Evolutionary conservation across 177 flowering plant genomes (phyloP).

Genomic region (Vitis hybrid): DNA sequence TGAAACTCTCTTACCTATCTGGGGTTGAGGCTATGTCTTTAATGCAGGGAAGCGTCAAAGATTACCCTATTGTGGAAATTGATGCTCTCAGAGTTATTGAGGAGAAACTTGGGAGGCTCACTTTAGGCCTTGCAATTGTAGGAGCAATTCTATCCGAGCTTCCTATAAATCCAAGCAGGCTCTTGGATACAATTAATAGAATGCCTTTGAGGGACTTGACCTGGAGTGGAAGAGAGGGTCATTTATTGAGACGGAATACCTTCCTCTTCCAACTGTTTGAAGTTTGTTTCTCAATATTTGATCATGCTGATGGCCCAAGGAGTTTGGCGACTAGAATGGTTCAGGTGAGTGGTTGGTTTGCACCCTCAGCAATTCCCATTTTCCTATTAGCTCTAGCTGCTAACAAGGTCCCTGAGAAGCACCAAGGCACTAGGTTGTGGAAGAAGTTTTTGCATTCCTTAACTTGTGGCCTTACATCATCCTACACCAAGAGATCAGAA

Average conservation of each 20-base stretch:
- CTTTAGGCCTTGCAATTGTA: slow-evolving; percentile 77
- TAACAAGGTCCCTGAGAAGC: slow-evolving; percentile 56
- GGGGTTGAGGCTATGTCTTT: slow-evolving; percentile 82
- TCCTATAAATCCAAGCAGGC: slow-evolving; percentile 80
- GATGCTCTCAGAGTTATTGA: slow-evolving; percentile 77
- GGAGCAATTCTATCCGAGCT: slow-evolving; percentile 90
- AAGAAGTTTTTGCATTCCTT: slow-evolving; percentile 47
- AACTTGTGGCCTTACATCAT: slow-evolving; percentile 63
- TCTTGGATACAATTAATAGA: slow-evolving; percentile 79
- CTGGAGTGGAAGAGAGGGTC: slow-evolving; percentile 54
- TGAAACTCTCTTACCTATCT: slow-evolving; percentile 82
- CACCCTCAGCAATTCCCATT: slow-evolving; percentile 71
- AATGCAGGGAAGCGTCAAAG: slow-evolving; percentile 70
- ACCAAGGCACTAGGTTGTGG: slow-evolving; percentile 41
- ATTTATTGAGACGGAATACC: slow-evolving; percentile 45
- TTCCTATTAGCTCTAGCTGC: slow-evolving; percentile 69
- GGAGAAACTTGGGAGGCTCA: slow-evolving; percentile 81
- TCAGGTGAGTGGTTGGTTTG: slow-evolving; percentile 89
- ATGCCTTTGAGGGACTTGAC: slow-evolving; percentile 62
- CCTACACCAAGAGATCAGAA: slow-evolving; percentile 66
- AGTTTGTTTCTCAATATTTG: slow-evolving; percentile 91
- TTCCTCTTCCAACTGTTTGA: slow-evolving; percentile 86
- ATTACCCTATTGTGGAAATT: slow-evolving; percentile 62
- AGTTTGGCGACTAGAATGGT: slow-evolving; percentile 92
- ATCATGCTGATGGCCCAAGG: slow-evolving; percentile 86